Evolutionary conservation across 129 eudicot genomes (phyloP).

Genomic region (Artemisia tridentata): DNA sequence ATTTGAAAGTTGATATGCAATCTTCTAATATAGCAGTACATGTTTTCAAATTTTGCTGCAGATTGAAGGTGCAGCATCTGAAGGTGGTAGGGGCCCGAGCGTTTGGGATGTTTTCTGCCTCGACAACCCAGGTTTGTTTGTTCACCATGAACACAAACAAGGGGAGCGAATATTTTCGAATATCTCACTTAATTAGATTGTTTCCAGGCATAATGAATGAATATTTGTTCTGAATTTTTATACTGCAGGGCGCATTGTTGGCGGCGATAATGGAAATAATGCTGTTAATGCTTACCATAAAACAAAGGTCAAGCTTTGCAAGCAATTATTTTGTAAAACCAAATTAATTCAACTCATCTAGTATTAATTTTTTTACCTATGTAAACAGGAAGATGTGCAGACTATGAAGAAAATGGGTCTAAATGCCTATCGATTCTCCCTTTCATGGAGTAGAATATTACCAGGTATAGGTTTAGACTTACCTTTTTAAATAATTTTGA

Average conservation of each 20-base stretch:
- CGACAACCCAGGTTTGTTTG: constrained; percentile 30
- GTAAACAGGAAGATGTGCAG: constrained; percentile 34
- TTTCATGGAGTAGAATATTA: constrained; percentile 39
- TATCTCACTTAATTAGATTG: background rate
- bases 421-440: constrained; percentile 34
- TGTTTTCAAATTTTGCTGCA: background rate
- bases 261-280: constrained; percentile 32
- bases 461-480: constrained; percentile 23
- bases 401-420: constrained; percentile 35
- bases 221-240: background rate
- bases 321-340: background rate
- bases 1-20: background rate
- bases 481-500: background rate
- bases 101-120: constrained; percentile 46
- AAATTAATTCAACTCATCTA: background rate
- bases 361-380: background rate
- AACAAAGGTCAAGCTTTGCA: constrained; percentile 21
- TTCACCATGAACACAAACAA: background rate
- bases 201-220: background rate
- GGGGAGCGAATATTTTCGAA: background rate
- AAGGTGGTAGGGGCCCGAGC: constrained; percentile 39
- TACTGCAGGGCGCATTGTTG: constrained; percentile 25
- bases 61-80: constrained; percentile 47
- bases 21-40: background rate
- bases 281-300: constrained; percentile 21